phyloP scores from a whole-genome alignment of 169 alveolate species.

The Plasmodium cynomolgi region DNA sequence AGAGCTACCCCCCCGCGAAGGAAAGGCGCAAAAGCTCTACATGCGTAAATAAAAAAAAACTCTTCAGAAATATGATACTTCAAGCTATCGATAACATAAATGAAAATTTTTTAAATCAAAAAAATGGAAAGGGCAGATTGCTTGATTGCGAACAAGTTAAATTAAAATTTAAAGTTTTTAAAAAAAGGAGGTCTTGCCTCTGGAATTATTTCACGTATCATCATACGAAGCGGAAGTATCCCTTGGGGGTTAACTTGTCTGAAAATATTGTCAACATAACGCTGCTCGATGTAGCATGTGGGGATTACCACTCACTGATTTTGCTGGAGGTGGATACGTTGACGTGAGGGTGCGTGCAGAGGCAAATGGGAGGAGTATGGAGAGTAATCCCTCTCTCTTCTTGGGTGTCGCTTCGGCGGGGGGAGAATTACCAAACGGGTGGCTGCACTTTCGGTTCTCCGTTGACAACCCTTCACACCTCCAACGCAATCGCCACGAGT shows the following conservation, averaged over 20 bases:
- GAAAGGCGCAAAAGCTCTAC: conserved; percentile 10
- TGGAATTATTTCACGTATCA: conserved; percentile 74
- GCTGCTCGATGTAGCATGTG: conserved; percentile 66
- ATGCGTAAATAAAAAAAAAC: conserved; percentile 31
- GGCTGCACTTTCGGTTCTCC: background rate
- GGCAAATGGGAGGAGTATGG: background rate
- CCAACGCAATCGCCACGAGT: background rate
- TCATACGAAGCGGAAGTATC: conserved; percentile 2
- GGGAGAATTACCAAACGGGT: background rate
- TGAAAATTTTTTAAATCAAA: conserved; percentile 5
- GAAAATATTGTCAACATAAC: conserved; percentile 52
- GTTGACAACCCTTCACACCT: background rate
- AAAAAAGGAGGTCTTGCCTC: conserved; percentile 63
- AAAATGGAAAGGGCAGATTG: background rate
- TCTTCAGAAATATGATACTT: conserved; percentile 21
- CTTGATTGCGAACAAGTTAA: conserved; percentile 11
- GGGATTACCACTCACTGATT: conserved; percentile 58
- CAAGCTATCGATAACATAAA: conserved; percentile 47
- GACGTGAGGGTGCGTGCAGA: background rate
- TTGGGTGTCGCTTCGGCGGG: no score
- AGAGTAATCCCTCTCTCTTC: no score
- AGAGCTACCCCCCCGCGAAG: background rate
- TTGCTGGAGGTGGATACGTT: conserved; percentile 39
- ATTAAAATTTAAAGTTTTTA: conserved; percentile 52
- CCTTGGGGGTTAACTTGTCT: conserved; percentile 4